Base-by-base conservation (phyloP, 306 rosid genomes). In the Macrotyloma uniflorum region DNA sequence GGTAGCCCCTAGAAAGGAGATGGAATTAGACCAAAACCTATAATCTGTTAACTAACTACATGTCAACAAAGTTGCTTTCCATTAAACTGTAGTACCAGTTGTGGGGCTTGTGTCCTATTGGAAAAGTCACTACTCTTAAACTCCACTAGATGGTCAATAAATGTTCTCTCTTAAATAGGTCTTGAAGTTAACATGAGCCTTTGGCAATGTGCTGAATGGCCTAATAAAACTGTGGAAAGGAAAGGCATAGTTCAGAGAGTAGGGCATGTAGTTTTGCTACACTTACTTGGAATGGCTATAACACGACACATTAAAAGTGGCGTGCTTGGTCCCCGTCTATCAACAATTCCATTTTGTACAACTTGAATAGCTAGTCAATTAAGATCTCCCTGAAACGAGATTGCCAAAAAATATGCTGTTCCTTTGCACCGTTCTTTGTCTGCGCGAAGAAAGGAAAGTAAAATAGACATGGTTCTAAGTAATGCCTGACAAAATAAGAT, bases 381-480 rank as follows among this genome's bases (percentile, higher is more conserved):
- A 70, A 74, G 45, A 78, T 74, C 74, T 1, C 51, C 80, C 80
- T 82, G 75, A 82, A 65, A 82, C 18, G 59, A 84, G 82, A 84
- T 80, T 74, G 67, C 82, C 81, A 85, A 78, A 80, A 61, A 75
- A 78, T 63, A 47, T 77, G 73, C 75, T 77, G 80, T 86, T 87
- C 87, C 79, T 77, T 80, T 40, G 70, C 87, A 75, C 72, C 74
- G 80, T 73, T 73, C 30, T 61, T 82, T 86, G 88, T 89, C 91
- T 85, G 67, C 64, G 80, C 77, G 18, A 73, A 85, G 62, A 83
- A 73, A 35, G 91, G 85, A 80, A 84, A 87, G 32, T 32, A 75
- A 81, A 87, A 67, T 70, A 49, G 90, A 83, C 89, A 78, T 33
- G 47, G 61, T 47, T 80, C 85, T 42, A 61, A 20, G 74, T 78